These are phyloP conservation scores for Meredithiella fracta DNA, from an alignment of 2,329 filamentous ascomycete species.

Conservation along the genomic window DNA sequence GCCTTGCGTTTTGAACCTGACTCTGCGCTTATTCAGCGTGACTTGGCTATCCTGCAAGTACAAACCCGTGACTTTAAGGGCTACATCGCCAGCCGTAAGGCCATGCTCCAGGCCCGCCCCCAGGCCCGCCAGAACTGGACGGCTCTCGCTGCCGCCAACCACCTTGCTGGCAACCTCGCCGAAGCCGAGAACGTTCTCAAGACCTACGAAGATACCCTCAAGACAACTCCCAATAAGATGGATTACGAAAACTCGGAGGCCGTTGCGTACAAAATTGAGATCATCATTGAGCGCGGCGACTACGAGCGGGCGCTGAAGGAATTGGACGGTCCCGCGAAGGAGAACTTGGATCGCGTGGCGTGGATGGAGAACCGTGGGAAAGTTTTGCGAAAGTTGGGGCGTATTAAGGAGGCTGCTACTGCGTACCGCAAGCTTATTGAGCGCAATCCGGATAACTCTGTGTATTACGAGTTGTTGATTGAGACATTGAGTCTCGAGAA, in stretches of 20 bases:
- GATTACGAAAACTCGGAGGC: slow-evolving; percentile 93
- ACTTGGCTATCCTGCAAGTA: slow-evolving; percentile 80
- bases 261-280: slow-evolving; percentile 80
- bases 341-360: slow-evolving; percentile 66
- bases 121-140: slow-evolving; percentile 89
- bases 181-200: slow-evolving; percentile 83
- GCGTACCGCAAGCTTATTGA: slow-evolving; percentile 70
- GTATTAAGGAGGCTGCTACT: slow-evolving; percentile 62
- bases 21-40: slow-evolving; percentile 81
- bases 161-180: slow-evolving; percentile 67
- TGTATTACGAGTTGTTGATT: slow-evolving; percentile 69
- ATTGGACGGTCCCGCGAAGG: slow-evolving; percentile 59
- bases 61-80: slow-evolving; percentile 94
- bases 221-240: slow-evolving; percentile 54
- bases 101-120: slow-evolving; percentile 75
- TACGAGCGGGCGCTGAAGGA: slow-evolving; percentile 71
- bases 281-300: slow-evolving; percentile 84
- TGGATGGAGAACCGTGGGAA: slow-evolving; percentile 74
- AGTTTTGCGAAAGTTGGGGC: slow-evolving; percentile 63
- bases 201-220: slow-evolving; percentile 86
- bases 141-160: slow-evolving; percentile 83
- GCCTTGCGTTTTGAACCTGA: slow-evolving; percentile 87
- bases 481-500: slow-evolving; percentile 45
- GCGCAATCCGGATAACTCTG: slow-evolving; percentile 72
- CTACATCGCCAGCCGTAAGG: slow-evolving; percentile 74